A percentile compares a stretch with the other conserved stretches of the same genome.
Conservation (phyloP, 2,329 filamentous ascomycete genomes). For the Cercospora berteroae region DNA sequence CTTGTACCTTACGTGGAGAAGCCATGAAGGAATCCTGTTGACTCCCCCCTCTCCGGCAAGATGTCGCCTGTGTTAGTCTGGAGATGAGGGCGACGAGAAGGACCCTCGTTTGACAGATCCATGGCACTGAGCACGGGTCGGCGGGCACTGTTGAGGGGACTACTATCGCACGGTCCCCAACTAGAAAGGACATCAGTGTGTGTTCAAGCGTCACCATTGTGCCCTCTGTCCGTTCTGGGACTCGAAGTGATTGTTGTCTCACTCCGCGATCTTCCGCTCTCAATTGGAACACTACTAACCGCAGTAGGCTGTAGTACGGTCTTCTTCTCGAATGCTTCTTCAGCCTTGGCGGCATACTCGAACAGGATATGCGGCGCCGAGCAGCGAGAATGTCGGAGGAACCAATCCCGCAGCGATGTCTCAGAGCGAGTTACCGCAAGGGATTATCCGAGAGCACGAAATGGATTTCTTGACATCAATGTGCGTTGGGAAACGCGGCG, state of each 20-base stretch:
- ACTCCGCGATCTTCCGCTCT: not conserved
- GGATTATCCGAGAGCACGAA: not conserved
- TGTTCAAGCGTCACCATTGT: not conserved
- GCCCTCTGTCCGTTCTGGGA: not conserved
- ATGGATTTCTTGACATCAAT: not conserved
- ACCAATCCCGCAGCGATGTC: conserved; percentile 1
- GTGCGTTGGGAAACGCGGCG: not conserved
- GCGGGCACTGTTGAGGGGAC: not conserved
- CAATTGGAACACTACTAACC: not conserved
- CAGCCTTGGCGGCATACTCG: not conserved
- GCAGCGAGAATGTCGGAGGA: not conserved
- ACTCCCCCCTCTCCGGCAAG: not conserved
- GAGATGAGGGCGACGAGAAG: not conserved
- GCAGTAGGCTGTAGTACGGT: not conserved
- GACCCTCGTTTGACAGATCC: not conserved
- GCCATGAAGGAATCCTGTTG: not conserved
- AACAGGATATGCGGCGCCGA: conserved; percentile 7
- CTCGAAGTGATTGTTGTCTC: not conserved
- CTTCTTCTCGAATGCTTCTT: not conserved
- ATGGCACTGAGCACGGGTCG: not conserved
- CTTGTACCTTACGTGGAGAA: not conserved
- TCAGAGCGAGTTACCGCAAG: conserved; percentile 1
- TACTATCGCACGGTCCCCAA: not conserved
- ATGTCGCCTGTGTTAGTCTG: not conserved
- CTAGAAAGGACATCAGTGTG: not conserved